These are phyloP conservation scores for Ustilago crameri DNA, from an alignment of 1,284 basidiomycete species.

Conservation along the genomic window DNA sequence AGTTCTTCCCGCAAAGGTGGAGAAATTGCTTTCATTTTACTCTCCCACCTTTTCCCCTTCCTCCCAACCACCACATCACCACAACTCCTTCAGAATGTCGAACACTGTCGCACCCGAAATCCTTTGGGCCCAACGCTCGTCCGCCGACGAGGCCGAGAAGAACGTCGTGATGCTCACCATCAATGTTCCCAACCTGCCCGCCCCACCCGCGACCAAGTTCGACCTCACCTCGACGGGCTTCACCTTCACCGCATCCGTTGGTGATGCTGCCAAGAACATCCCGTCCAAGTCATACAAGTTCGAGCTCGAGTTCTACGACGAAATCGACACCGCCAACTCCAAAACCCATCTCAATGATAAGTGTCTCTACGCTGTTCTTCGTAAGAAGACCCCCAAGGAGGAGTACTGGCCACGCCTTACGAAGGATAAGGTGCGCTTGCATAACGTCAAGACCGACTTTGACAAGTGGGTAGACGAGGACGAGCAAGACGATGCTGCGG, in stretches of 20 bases:
- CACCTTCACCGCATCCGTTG: conserved; percentile 56
- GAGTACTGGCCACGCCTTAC: conserved; percentile 68
- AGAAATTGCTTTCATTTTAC: conserved; percentile 8
- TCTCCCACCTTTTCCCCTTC: too few species aligned
- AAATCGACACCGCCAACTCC: conserved; percentile 62
- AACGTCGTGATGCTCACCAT: conserved; percentile 67
- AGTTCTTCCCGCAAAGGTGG: conserved; percentile 30
- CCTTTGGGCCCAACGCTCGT: conserved; percentile 67
- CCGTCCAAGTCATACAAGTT: conserved; percentile 61
- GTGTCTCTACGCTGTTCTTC: conserved; percentile 62
- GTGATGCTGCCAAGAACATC: conserved; percentile 60
- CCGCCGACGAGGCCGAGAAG: conserved; percentile 61
- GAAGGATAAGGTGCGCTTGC: conserved; percentile 68
- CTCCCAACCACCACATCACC: not conserved
- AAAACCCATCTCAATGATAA: conserved; percentile 66
- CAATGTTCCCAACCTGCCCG: conserved; percentile 66
- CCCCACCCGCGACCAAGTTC: conserved; percentile 61
- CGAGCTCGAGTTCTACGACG: conserved; percentile 65
- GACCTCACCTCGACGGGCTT: conserved; percentile 59
- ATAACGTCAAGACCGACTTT: conserved; percentile 69
- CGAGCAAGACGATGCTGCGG: conserved; percentile 63
- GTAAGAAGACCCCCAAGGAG: conserved; percentile 62
- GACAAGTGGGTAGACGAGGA: conserved; percentile 69
- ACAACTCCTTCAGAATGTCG: conserved; percentile 23
- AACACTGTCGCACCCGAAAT: conserved; percentile 60